Evolutionary conservation across 1,284 basidiomycete species (phyloP).

Genomic region (Cutaneotrichosporon sp.): DNA sequence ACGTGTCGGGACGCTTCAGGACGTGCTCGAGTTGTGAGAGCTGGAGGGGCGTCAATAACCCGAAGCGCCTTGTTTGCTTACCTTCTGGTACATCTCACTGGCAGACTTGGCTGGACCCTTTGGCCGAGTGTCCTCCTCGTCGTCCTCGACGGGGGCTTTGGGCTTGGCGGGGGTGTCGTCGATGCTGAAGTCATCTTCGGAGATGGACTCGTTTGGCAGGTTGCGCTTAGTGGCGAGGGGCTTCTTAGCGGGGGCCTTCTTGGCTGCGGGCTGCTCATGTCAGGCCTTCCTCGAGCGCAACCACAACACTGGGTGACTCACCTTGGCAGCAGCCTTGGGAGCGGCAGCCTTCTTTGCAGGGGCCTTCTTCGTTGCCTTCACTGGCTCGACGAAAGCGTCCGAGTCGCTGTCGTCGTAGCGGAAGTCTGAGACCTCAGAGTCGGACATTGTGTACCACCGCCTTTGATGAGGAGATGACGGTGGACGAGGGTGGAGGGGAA

Average conservation of each 20-base stretch:
- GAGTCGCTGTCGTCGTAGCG: constrained; percentile 44
- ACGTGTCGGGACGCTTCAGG: constrained; percentile 94
- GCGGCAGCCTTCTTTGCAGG: constrained; percentile 34
- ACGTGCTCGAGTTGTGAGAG: constrained; percentile 96
- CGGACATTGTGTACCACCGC: constrained; percentile 41
- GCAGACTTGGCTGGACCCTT: constrained; percentile 64
- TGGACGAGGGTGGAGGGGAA: constrained; percentile 1
- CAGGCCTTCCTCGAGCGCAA: neutral
- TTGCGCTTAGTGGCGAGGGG: constrained; percentile 66
- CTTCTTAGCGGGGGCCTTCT: constrained; percentile 57
- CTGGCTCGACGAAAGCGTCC: constrained; percentile 39
- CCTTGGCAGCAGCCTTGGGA: constrained; percentile 36
- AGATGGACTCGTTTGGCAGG: constrained; percentile 59
- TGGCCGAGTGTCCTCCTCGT: constrained; percentile 30
- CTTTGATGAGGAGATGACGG: constrained; percentile 3
- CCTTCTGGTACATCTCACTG: constrained; percentile 91
- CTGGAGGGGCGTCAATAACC: constrained; percentile 57
- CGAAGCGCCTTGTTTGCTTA: constrained; percentile 45
- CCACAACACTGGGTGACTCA: constrained; percentile 8
- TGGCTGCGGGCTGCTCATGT: constrained; percentile 39
- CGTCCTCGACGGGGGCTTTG: constrained; percentile 27
- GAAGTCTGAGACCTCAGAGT: constrained; percentile 45
- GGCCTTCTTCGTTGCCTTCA: constrained; percentile 30
- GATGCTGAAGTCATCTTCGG: constrained; percentile 53
- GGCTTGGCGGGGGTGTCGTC: constrained; percentile 43